phyloP scores from a whole-genome alignment of 2,329 filamentous ascomycete genomes.

The Fusarium anthophilum region DNA sequence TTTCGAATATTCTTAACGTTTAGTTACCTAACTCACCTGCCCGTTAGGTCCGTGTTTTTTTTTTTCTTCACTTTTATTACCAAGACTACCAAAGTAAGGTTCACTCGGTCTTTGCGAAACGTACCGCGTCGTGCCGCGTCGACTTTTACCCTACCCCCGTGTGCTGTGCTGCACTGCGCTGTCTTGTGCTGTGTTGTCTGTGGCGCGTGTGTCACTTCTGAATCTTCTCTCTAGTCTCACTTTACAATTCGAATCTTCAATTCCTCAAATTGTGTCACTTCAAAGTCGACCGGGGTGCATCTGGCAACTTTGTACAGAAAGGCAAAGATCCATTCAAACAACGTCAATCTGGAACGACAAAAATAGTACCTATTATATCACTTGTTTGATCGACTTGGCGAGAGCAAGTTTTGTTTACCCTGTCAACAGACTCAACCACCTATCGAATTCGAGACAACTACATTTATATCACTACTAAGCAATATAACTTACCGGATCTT shows the following conservation, averaged over 20 bases:
- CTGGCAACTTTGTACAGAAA: neutral
- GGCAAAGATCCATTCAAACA: neutral
- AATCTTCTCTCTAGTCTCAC: neutral
- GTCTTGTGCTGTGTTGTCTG: neutral
- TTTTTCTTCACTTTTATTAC: neutral
- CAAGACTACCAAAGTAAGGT: neutral
- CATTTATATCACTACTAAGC: neutral
- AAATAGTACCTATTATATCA: conserved; percentile 24
- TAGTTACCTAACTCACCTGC: neutral
- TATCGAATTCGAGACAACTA: neutral
- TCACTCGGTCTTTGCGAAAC: conserved; percentile 2
- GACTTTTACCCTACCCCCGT: neutral
- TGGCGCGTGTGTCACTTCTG: conserved; percentile 13
- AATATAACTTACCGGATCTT: neutral
- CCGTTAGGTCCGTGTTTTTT: conserved; percentile 3
- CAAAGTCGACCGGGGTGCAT: neutral
- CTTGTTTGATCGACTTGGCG: conserved; percentile 22
- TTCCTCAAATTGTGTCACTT: neutral
- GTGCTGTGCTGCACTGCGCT: neutral
- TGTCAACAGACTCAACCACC: neutral
- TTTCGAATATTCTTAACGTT: neutral
- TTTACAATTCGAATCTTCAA: neutral
- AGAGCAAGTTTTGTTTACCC: conserved; percentile 24
- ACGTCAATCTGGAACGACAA: conserved; percentile 14
- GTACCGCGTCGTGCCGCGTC: conserved; percentile 31